Evolutionary conservation across 2,329 filamentous ascomycete genomes (phyloP).

Genomic region (Colletotrichum viniferum): DNA sequence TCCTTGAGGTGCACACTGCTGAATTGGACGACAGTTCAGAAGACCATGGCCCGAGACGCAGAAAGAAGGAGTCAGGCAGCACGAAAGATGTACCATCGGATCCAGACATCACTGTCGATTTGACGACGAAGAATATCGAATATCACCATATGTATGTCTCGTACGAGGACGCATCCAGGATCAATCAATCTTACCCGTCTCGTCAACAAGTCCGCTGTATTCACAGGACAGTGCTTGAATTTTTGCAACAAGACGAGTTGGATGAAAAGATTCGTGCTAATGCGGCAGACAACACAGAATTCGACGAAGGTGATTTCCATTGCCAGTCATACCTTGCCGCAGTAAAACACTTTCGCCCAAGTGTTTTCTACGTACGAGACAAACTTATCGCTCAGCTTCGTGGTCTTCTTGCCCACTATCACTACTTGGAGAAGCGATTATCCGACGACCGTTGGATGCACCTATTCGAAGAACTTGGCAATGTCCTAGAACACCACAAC

Average conservation of each 20-base stretch:
- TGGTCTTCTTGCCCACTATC: neutral
- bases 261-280: neutral
- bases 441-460: neutral
- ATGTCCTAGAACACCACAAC: neutral
- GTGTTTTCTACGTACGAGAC: neutral
- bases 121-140: neutral
- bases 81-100: neutral
- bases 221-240: neutral
- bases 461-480: neutral
- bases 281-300: accelerated
- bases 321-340: neutral
- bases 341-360: neutral
- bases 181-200: neutral
- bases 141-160: neutral
- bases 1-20: neutral
- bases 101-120: neutral
- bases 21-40: neutral
- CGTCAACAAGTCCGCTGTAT: neutral
- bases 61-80: neutral
- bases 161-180: neutral
- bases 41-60: neutral
- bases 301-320: neutral
- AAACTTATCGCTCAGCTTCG: neutral
- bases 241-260: neutral
- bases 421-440: neutral